Percentiles rank a stretch among this genome's conserved stretches.
phyloP scores from a whole-genome alignment of 2,329 filamentous ascomycete genomes.

The Anthostomella pinea region DNA sequence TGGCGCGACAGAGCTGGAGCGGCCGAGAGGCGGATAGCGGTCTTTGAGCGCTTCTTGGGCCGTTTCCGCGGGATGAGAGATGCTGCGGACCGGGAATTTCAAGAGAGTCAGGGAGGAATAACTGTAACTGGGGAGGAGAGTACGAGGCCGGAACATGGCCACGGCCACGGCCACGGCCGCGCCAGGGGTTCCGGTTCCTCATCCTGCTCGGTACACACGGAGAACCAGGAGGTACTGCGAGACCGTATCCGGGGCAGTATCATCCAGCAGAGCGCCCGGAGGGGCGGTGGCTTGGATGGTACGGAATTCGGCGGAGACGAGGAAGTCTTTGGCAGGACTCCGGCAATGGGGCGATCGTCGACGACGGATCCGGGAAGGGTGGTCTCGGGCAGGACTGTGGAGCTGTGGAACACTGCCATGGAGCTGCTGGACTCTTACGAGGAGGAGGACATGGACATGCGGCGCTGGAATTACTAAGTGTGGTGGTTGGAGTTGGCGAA shows the following conservation, averaged over 20 bases:
- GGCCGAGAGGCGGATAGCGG: slow-evolving; percentile 51
- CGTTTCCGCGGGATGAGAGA: slow-evolving; percentile 14
- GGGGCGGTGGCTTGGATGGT: not conserved
- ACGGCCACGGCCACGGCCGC: not conserved
- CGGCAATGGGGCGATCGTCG: no score
- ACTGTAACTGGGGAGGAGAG: slow-evolving; percentile 2
- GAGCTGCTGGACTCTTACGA: no score
- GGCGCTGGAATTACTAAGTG: no score
- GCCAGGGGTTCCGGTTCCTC: slow-evolving; percentile 1
- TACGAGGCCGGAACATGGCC: not conserved
- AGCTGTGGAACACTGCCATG: no score
- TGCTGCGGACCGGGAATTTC: no score
- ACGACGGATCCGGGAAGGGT: no score
- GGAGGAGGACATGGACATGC: no score
- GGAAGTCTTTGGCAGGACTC: not conserved
- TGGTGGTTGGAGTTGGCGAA: no score
- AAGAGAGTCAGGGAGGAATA: slow-evolving; percentile 2
- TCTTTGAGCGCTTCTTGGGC: slow-evolving; percentile 44
- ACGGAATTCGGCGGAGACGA: not conserved
- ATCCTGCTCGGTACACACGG: slow-evolving; percentile 12
- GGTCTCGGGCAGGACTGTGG: no score
- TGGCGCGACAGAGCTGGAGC: slow-evolving; percentile 57
- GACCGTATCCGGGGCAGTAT: slow-evolving; percentile 5
- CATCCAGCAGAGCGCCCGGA: not conserved
- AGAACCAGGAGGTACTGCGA: slow-evolving; percentile 12